Evolutionary conservation across 176 grass and related monocot species (phyloP).

Genomic region (Bromus sterilis): DNA sequence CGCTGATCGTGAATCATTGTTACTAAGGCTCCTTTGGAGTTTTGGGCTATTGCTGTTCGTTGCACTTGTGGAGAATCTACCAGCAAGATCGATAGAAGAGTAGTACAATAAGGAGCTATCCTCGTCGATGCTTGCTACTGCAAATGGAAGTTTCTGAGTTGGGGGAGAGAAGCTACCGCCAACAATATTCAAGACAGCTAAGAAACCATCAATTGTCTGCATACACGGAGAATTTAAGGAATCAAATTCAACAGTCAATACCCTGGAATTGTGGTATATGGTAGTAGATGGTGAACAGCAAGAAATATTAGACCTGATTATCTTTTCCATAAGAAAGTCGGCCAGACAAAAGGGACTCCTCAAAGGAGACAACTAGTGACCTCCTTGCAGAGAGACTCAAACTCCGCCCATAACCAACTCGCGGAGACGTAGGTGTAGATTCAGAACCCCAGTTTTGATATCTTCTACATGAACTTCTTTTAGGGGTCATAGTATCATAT

Average conservation of each 20-base stretch:
- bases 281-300: neutral
- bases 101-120: conserved; percentile 95
- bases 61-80: conserved; percentile 37
- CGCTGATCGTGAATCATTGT: conserved; percentile 67
- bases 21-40: conserved; percentile 55
- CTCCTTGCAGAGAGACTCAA: conserved; percentile 51
- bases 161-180: conserved; percentile 74
- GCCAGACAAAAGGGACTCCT: conserved; percentile 95
- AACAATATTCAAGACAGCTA: conserved; percentile 74
- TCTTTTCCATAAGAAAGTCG: conserved; percentile 82
- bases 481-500: conserved; percentile 49
- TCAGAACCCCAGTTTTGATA: conserved; percentile 29
- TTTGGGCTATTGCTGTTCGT: conserved; percentile 50
- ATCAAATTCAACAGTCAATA: conserved; percentile 27
- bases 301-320: conserved; percentile 57
- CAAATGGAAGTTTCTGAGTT: conserved; percentile 85
- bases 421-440: conserved; percentile 29
- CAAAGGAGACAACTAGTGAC: conserved; percentile 90
- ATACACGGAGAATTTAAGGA: conserved; percentile 4
- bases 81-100: conserved; percentile 80
- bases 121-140: conserved; percentile 73
- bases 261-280: neutral
- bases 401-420: conserved; percentile 37
- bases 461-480: conserved; percentile 27
- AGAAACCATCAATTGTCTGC: conserved; percentile 93